Evolutionary conservation across 768 basidiomycete genomes (phyloP).

Genomic region (Chalciporus pseudorubinellus): DNA sequence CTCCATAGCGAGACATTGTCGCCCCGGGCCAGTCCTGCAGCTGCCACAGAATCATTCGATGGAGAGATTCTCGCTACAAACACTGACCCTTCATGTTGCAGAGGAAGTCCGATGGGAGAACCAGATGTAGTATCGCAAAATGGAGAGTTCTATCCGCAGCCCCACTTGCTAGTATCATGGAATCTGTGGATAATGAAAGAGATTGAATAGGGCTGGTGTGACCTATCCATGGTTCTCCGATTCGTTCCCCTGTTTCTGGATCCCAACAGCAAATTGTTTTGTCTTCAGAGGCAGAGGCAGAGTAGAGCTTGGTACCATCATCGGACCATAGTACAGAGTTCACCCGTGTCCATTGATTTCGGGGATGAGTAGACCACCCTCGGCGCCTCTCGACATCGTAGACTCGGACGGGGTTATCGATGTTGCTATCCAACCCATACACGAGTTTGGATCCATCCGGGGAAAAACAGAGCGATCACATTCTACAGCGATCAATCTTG

Average conservation of each 20-base stretch:
- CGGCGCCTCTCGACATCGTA: not conserved
- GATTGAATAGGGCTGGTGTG: not conserved
- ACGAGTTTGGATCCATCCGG: not conserved
- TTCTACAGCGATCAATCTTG: not conserved
- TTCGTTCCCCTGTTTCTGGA: not conserved
- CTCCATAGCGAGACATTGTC: not conserved
- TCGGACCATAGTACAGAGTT: not conserved
- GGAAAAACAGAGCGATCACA: not conserved
- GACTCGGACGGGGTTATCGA: not conserved
- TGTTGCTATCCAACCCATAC: not conserved
- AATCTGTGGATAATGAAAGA: not conserved
- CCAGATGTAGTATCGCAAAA: constrained; percentile 5
- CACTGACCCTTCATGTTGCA: not conserved
- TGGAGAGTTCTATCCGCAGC: not conserved
- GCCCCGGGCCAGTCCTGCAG: too few species aligned
- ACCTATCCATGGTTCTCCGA: not conserved
- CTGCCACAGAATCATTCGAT: not conserved
- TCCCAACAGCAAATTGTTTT: not conserved
- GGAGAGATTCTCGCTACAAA: constrained; percentile 13
- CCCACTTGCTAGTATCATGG: constrained; percentile 2
- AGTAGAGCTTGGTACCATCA: not conserved
- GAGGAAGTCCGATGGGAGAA: not conserved
- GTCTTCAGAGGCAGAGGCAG: not conserved
- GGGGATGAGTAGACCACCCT: not conserved
- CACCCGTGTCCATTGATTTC: not conserved